phyloP scores from a whole-genome alignment of 176 grass and related monocot species.

The Cenchrus fungigraminus region DNA sequence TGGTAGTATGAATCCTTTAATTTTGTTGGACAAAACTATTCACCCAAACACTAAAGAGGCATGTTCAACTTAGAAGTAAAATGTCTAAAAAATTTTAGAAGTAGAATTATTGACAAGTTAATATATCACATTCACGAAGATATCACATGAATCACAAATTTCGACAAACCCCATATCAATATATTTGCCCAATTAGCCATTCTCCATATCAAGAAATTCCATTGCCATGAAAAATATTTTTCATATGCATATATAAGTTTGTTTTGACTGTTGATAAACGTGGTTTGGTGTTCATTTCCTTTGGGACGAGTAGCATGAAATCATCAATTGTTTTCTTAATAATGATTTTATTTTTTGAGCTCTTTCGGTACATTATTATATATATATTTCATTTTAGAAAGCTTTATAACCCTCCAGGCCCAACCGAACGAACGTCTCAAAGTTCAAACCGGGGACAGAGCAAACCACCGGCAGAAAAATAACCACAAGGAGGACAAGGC shows the following conservation, averaged over 20 bases:
- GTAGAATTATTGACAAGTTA: background rate
- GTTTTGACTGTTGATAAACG: background rate
- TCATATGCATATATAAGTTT: background rate
- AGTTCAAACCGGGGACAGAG: background rate
- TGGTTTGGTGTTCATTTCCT: background rate
- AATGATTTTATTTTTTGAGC: background rate
- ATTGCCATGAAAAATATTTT: background rate
- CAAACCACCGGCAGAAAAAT: conserved; percentile 30
- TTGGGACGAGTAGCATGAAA: background rate
- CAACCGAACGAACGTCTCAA: conserved; percentile 6
- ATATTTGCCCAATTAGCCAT: background rate
- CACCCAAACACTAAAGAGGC: background rate
- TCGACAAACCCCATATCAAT: background rate
- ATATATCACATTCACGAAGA: too few species aligned
- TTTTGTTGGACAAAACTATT: background rate
- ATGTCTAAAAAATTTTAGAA: too few species aligned
- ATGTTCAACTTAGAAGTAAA: background rate
- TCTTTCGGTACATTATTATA: background rate
- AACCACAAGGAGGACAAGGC: background rate
- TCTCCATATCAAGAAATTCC: background rate
- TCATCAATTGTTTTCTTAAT: background rate
- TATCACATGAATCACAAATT: background rate
- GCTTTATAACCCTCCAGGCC: background rate
- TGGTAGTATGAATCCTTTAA: background rate
- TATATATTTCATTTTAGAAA: background rate